Evolutionary conservation across 202 grass and related monocot genomes (phyloP), one percentile per base, ranked within the genome.

Genomic region (Tripidium arundinaceum): DNA sequence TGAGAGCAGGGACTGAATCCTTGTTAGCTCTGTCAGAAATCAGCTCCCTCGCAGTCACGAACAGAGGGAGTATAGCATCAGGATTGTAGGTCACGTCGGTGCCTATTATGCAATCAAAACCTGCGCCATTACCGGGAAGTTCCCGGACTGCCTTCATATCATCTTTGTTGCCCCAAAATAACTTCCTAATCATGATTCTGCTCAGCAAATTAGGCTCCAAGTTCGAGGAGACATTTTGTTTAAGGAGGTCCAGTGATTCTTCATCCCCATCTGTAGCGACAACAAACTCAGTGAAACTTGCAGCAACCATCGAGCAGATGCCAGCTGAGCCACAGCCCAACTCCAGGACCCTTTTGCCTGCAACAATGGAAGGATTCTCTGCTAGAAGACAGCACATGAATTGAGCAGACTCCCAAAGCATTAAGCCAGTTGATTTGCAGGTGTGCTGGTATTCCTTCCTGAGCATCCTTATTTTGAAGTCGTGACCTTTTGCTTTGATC

Each of bases 391-490:
- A 65, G 77, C 92, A 93, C 89, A 94, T 89, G 72, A 98, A 84
- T 61, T 78, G 92, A 87, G 95, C 95, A 61, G 88, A 94, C 81
- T 98, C 90, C 92, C 95, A 98, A 58, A 98, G 80, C 90, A 95
- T 98, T 47, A 98, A 75, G n/a, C 95, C 92, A n/a, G 95, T 95
- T 46, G 75, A 93, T 89, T 90, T 98, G 90, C 95, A 98, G 5
- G 90, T 95, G 86, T 95, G 95, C 76, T 98, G 95, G 62, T 95
- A 73, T 93, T 98, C 95, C 86, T 86, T 98, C n/a, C 79, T 47
- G 29, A 95, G 86, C 83, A 86, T 72, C 81, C 88, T 93, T 88
- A 98, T 89, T 79, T 79, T 93, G 54, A 98, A 95, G 68, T 85
- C 46, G 3, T 86, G 81, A 43, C 59, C 79, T 71, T 86, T 94